These are phyloP conservation scores for Mycena sanguinolenta DNA, from an alignment of 768 basidiomycete genomes.

Conservation along the genomic window DNA sequence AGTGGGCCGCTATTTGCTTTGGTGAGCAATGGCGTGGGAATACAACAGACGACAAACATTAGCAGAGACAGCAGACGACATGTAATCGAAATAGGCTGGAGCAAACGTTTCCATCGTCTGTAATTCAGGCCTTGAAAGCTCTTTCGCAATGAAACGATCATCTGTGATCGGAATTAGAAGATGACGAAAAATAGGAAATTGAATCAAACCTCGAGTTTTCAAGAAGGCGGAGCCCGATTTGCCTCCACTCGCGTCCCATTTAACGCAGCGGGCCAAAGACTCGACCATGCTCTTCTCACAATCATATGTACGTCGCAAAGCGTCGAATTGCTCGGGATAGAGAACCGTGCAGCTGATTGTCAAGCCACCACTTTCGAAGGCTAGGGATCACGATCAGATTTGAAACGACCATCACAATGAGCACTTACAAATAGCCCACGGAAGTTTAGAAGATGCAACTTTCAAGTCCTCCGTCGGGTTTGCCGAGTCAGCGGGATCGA, in stretches of 20 bases:
- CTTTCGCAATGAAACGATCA: slow-evolving; percentile 98
- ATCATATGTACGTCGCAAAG: slow-evolving; percentile 90
- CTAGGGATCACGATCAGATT: slow-evolving; percentile 54
- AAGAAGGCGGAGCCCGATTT: slow-evolving; percentile 98
- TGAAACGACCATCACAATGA: slow-evolving; percentile 12
- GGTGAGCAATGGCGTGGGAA: slow-evolving; percentile 24
- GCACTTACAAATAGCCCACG: slow-evolving; percentile 83
- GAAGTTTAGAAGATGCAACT: slow-evolving; percentile 81
- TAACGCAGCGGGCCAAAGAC: slow-evolving; percentile 92
- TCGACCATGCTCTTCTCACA: slow-evolving; percentile 96
- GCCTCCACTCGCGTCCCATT: slow-evolving; percentile 96
- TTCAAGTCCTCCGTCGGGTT: slow-evolving; percentile 85
- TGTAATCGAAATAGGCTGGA: slow-evolving; percentile 97
- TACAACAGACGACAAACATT: slow-evolving; percentile 57
- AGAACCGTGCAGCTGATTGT: slow-evolving; percentile 95
- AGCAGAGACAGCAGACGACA: slow-evolving; percentile 92
- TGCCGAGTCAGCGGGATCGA: slow-evolving; percentile 73
- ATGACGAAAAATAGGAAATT: not conserved
- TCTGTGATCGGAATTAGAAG: slow-evolving; percentile 61
- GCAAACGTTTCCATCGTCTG: slow-evolving; percentile 98
- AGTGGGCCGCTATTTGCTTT: slow-evolving; percentile 81
- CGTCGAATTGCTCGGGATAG: slow-evolving; percentile 97
- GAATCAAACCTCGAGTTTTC: slow-evolving; percentile 85
- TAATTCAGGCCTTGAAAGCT: slow-evolving; percentile 90
- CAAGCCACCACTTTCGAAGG: slow-evolving; percentile 90